These are phyloP conservation scores for Neonectria punicea DNA, from an alignment of 2,329 filamentous ascomycete species.

Conservation along the genomic window DNA sequence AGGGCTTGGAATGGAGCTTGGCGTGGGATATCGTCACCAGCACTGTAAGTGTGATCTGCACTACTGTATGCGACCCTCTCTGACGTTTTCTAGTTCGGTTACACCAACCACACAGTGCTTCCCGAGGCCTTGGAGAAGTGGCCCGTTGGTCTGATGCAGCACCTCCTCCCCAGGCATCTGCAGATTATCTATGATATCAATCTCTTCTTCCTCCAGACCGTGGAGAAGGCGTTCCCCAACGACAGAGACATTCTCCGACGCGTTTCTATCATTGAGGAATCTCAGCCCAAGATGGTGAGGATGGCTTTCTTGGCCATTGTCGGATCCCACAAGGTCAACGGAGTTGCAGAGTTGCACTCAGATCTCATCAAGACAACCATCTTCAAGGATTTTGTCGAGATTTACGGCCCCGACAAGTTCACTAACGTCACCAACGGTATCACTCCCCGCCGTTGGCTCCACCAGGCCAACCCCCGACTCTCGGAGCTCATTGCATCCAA, in stretches of 20 bases:
- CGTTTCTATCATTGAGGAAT: slow-evolving; percentile 98
- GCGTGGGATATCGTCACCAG: slow-evolving; percentile 85
- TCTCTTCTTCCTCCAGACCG: slow-evolving; percentile 87
- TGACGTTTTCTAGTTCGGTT: slow-evolving; percentile 74
- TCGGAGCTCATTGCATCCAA: slow-evolving; percentile 94
- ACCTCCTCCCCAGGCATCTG: slow-evolving; percentile 91
- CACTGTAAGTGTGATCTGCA: slow-evolving; percentile 60
- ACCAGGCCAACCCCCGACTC: slow-evolving; percentile 94
- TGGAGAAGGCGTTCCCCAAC: slow-evolving; percentile 90
- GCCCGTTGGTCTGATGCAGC: slow-evolving; percentile 92
- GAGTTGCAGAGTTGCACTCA: slow-evolving; percentile 96
- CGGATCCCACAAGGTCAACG: slow-evolving; percentile 98
- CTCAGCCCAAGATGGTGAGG: slow-evolving; percentile 95
- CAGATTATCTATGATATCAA: slow-evolving; percentile 99
- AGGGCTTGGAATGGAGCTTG: slow-evolving; percentile 92
- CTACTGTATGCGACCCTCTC: neutral
- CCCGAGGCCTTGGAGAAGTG: slow-evolving; percentile 98
- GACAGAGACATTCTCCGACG: slow-evolving; percentile 85
- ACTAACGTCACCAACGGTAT: slow-evolving; percentile 99
- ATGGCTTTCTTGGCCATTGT: slow-evolving; percentile 97
- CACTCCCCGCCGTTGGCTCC: slow-evolving; percentile 93
- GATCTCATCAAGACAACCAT: slow-evolving; percentile 99
- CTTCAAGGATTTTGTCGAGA: slow-evolving; percentile 97
- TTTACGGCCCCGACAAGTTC: slow-evolving; percentile 97
- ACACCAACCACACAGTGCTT: slow-evolving; percentile 98